Evolutionary conservation across 805 yeast genomes (phyloP).

Genomic region (Wickerhamomyces canadensis): DNA sequence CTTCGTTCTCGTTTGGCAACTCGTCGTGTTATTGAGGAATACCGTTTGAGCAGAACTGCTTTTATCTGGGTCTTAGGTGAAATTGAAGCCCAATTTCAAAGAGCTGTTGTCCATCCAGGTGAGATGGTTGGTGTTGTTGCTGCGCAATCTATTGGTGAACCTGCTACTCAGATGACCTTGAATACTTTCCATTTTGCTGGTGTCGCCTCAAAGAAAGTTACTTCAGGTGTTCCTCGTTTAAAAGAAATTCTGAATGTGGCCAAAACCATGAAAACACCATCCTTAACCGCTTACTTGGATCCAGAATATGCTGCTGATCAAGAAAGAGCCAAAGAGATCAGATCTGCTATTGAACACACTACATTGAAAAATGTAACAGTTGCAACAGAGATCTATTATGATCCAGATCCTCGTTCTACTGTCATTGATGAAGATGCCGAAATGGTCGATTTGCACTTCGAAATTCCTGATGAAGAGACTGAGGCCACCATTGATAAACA

Average conservation of each 20-base stretch:
- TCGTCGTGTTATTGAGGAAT: slow-evolving; percentile 89
- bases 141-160: slow-evolving; percentile 97
- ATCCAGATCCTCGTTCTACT: slow-evolving; percentile 97
- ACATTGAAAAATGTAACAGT: slow-evolving; percentile 91
- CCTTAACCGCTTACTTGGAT: slow-evolving; percentile 86
- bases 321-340: slow-evolving; percentile 90
- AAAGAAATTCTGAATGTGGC: slow-evolving; percentile 98
- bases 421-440: slow-evolving; percentile 95
- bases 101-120: slow-evolving; percentile 91
- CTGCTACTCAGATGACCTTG: slow-evolving; percentile 96
- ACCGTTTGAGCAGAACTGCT: slow-evolving; percentile 73
- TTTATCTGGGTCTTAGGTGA: slow-evolving; percentile 97
- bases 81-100: slow-evolving; percentile 88
- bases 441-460: slow-evolving; percentile 94
- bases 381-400: slow-evolving; percentile 95
- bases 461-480: slow-evolving; percentile 96
- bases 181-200: slow-evolving; percentile 98
- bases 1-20: slow-evolving; percentile 88
- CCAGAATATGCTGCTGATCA: slow-evolving; percentile 80
- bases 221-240: slow-evolving; percentile 95
- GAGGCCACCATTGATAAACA: slow-evolving; percentile 92
- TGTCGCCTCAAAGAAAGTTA: slow-evolving; percentile 93
- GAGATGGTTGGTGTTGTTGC: slow-evolving; percentile 98
- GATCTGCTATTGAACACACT: slow-evolving; percentile 96
- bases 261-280: slow-evolving; percentile 99